These are phyloP conservation scores for Gleditsia sinensis DNA, from an alignment of 306 rosid genomes.

Conservation along the genomic window DNA sequence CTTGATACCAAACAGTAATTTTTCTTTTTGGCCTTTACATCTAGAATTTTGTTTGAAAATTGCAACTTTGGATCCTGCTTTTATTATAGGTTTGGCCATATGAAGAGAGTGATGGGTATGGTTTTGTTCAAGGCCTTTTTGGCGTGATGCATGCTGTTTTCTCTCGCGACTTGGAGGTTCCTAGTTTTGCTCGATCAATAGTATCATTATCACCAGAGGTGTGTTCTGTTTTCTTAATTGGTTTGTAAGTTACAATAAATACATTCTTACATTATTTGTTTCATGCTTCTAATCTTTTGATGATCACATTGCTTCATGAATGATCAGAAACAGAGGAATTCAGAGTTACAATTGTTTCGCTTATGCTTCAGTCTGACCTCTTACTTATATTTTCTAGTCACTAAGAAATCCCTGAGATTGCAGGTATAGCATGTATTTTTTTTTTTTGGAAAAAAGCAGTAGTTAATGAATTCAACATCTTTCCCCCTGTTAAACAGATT, in stretches of 20 bases:
- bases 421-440: constrained; percentile 63
- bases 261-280: not conserved
- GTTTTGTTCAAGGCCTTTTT: constrained; percentile 95
- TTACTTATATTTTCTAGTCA: constrained; percentile 84
- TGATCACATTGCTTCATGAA: constrained; percentile 19
- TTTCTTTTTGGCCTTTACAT: constrained; percentile 13
- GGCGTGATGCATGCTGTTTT: constrained; percentile 75
- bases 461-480: constrained; percentile 5
- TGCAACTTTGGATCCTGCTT: not conserved
- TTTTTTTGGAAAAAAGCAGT: constrained; percentile 19
- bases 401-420: constrained; percentile 79
- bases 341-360: constrained; percentile 66
- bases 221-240: constrained; percentile 28
- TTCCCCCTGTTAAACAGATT: not conserved
- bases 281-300: constrained; percentile 10
- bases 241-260: not conserved
- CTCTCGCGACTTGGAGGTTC: constrained; percentile 59
- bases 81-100: constrained; percentile 88
- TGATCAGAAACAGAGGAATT: constrained; percentile 72
- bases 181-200: constrained; percentile 51
- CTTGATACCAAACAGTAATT: not conserved
- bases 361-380: constrained; percentile 88
- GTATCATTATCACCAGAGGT: constrained; percentile 57
- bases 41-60: not conserved
- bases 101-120: constrained; percentile 76